Conservation (phyloP, 2,329 filamentous ascomycete species). For the Pyrenochaeta sp. region DNA sequence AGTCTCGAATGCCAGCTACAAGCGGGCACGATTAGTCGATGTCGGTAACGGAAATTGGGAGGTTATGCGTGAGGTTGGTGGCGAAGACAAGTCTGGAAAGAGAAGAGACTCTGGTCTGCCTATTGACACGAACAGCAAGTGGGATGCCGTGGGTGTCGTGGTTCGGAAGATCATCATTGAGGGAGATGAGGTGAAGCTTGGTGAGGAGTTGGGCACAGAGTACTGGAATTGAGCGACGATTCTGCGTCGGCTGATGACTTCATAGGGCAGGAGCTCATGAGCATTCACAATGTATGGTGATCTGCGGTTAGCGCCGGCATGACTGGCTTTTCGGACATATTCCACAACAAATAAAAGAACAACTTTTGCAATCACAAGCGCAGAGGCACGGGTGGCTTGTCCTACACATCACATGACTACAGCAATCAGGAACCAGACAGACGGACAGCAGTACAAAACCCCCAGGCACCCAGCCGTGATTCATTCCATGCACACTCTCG, state of each 20-base stretch:
- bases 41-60: conserved; percentile 41
- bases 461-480: too few species aligned
- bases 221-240: conserved; percentile 32
- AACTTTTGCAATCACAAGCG: too few species aligned
- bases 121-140: conserved; percentile 44
- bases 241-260: too few species aligned
- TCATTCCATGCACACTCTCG: too few species aligned
- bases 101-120: conserved; percentile 42
- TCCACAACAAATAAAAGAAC: not conserved
- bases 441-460: too few species aligned
- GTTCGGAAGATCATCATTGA: conserved; percentile 39
- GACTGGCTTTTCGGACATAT: not conserved
- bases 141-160: conserved; percentile 46
- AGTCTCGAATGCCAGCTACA: conserved; percentile 47
- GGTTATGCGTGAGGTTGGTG: conserved; percentile 42
- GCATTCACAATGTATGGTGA: too few species aligned
- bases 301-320: too few species aligned
- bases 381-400: not conserved
- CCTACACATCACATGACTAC: too few species aligned
- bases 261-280: too few species aligned
- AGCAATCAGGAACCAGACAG: not conserved
- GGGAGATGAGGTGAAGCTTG: conserved; percentile 37
- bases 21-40: conserved; percentile 43
- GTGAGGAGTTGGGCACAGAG: conserved; percentile 41
- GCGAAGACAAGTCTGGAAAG: conserved; percentile 37